Evolutionary conservation across 495 filamentous ascomycete genomes (phyloP).

Genomic region (Penicillium verhagenii): DNA sequence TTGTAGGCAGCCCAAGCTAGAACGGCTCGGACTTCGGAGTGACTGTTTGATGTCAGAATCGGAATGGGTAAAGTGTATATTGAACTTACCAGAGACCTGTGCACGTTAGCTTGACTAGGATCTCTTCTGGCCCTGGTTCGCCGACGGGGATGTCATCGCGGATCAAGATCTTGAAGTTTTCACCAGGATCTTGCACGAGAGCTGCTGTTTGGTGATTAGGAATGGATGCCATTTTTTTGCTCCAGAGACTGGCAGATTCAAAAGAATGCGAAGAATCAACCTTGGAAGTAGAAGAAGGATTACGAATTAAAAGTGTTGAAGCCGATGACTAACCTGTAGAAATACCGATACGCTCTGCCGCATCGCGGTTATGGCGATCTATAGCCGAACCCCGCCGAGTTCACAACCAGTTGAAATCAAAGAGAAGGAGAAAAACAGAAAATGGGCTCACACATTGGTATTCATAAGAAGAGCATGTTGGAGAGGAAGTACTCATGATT

Average conservation of each 20-base stretch:
- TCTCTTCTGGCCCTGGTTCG: conserved; percentile 16
- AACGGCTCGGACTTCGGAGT: conserved; percentile 27
- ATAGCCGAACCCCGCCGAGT: conserved; percentile 1
- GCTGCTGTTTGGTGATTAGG: conserved; percentile 17
- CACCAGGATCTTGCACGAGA: conserved; percentile 20
- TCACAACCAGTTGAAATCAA: too few relatives aligned
- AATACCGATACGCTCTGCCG: conserved; percentile 1
- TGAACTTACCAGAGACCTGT: conserved; percentile 23
- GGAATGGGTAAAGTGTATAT: background rate
- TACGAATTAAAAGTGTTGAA: background rate
- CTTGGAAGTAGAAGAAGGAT: background rate
- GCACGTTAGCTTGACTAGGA: conserved; percentile 22
- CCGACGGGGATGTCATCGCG: conserved; percentile 12
- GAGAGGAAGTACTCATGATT: too few relatives aligned
- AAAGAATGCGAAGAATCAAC: too few relatives aligned
- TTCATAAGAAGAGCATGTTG: too few relatives aligned
- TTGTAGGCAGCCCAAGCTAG: conserved; percentile 24
- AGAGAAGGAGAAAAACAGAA: too few relatives aligned
- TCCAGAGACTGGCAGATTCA: too few relatives aligned
- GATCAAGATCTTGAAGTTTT: conserved; percentile 10
- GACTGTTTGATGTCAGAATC: conserved; percentile 5
- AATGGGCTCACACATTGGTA: too few relatives aligned
- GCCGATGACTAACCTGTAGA: conserved; percentile 1
- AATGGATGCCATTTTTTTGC: background rate
- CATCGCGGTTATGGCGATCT: conserved; percentile 3